phyloP scores from a whole-genome alignment of 495 filamentous ascomycete genomes.

The Aspergillus olivimuriae region DNA sequence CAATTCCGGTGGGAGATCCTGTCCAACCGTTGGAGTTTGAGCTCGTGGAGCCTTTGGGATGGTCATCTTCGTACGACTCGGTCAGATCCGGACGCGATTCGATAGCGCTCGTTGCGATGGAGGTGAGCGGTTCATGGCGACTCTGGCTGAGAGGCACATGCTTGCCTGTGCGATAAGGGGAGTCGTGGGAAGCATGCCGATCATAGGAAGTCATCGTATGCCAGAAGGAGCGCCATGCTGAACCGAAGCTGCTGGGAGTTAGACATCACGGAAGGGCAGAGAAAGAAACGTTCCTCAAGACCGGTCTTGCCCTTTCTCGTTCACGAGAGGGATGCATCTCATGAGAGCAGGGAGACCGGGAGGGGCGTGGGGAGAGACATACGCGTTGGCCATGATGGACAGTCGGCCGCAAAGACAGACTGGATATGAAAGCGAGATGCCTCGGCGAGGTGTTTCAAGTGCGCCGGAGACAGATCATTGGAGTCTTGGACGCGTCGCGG shows the following conservation, averaged over 20 bases:
- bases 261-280: conserved; percentile 8
- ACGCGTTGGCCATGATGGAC: conserved; percentile 19
- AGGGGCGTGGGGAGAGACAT: conserved; percentile 8
- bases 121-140: conserved; percentile 67
- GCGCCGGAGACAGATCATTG: neutral
- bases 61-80: conserved; percentile 68
- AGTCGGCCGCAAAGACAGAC: neutral
- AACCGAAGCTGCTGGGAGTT: conserved; percentile 45
- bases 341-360: neutral
- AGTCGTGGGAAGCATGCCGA: conserved; percentile 77
- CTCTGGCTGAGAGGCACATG: conserved; percentile 72
- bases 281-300: too few relatives aligned
- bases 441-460: conserved; percentile 2
- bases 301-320: too few relatives aligned
- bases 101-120: conserved; percentile 68
- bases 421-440: neutral
- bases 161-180: conserved; percentile 74
- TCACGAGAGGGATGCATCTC: too few relatives aligned
- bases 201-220: conserved; percentile 85
- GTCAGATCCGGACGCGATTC: conserved; percentile 71
- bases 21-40: conserved; percentile 51
- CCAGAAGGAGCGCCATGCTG: conserved; percentile 77
- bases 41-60: conserved; percentile 45
- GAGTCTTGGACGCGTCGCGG: conserved; percentile 4
- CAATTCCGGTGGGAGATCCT: conserved; percentile 51